Evolutionary conservation across 73 alveolate species (phyloP).

Genomic region (Tetrahymena elliotti): DNA sequence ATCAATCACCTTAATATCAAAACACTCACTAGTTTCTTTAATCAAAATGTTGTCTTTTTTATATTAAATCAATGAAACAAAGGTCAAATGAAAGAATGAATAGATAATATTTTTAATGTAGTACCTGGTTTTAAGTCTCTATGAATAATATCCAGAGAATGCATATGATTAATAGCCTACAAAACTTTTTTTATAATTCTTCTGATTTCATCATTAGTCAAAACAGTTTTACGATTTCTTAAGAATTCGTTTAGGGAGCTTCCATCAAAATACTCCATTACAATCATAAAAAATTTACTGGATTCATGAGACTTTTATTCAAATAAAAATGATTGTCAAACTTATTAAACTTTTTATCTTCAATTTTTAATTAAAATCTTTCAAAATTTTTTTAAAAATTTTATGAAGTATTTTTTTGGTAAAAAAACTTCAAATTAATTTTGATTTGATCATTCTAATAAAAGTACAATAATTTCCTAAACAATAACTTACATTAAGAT

Average conservation of each 20-base stretch:
- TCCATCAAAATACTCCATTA: neutral
- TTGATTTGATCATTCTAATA: no score
- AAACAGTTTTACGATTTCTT: neutral
- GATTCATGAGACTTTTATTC: neutral
- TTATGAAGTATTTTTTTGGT: no score
- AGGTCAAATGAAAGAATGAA: neutral
- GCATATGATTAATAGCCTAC: neutral
- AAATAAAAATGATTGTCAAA: neutral
- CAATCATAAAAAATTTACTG: neutral
- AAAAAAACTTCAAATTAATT: no score
- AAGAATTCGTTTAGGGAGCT: neutral
- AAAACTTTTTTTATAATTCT: neutral
- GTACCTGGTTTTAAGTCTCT: constrained; percentile 7
- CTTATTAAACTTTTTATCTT: no score
- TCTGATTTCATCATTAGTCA: neutral
- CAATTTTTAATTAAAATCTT: no score
- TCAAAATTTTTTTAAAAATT: no score
- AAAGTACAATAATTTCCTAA: no score
- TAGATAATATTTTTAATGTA: no score
- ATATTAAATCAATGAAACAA: neutral
- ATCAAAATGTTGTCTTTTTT: neutral
- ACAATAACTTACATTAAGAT: neutral
- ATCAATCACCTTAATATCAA: neutral
- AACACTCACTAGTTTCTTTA: neutral
- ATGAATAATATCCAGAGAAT: neutral